Base-by-base conservation (phyloP, 148 eudicot genomes). In the Rhododendron molle region DNA sequence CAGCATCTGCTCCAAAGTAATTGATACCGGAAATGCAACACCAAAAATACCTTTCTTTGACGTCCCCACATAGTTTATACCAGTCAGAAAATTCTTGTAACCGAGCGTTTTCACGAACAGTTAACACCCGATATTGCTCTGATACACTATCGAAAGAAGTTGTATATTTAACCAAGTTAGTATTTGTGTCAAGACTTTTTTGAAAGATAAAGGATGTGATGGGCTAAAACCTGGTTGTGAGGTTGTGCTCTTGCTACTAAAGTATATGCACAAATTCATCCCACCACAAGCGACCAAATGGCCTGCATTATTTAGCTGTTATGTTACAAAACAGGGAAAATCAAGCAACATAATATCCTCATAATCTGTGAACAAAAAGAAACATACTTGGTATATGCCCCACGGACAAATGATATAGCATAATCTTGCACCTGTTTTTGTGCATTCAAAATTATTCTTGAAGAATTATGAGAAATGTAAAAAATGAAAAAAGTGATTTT, bases 71-170 rank as follows among this genome's bases (percentile, higher is more conserved):
- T 0, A 91, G 89, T n/a, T 74, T 84, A 78, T 90, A 91, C 85
- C 88, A 89, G 76, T 91, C 93, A 4, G 90, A 91, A 69, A 91
- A 90, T 0, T 92, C 93, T 80, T 90, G 93, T 11, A 92, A 21
- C 44, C 93, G 85, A 32, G 93, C 93, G 87, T 90, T 92, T 85
- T 92, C 93, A 20, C 92, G 91, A 3, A 92, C 54, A 0, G 90
- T 90, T 10, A 92, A 87, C 23, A 92, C 93, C 80, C 92, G 83
- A 21, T 92, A 92, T 38, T 92, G 92, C n/a, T 76, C 69, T 0
- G 93, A 92, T 32, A 67, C 26, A 71, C 93, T 90, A 58, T 5
- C 15, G 32, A 65, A 34, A 69, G 16, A 65, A 83, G 30, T 47
- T 69, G 11, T 20, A 46, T 30, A 5, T 38, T 40, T 7, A 34